Evolutionary conservation across 345 rosid genomes (phyloP).

Genomic region (Pugionium cornutum): DNA sequence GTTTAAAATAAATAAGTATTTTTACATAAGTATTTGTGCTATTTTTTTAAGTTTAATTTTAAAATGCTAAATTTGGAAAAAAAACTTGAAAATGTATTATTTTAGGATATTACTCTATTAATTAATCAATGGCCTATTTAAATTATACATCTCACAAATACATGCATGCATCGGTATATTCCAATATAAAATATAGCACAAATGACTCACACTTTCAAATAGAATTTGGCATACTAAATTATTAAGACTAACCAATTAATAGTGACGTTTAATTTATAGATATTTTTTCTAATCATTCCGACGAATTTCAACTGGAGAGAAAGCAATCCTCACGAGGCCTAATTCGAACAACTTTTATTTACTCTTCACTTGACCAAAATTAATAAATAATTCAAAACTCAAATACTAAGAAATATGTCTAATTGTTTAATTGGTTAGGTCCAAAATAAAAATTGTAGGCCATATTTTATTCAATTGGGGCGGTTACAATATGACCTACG

Average conservation of each 20-base stretch:
- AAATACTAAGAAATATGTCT: background rate
- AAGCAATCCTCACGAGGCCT: conserved; percentile 35
- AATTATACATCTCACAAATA: background rate
- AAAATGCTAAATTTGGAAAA: no score
- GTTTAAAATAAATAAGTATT: no score
- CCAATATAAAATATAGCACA: background rate
- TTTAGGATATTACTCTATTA: background rate
- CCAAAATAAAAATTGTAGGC: conserved; percentile 1
- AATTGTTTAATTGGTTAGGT: no score
- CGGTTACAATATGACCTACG: no score
- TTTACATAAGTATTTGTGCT: no score
- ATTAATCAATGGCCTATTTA: background rate
- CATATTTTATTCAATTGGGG: conserved; percentile 22
- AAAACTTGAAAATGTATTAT: no score
- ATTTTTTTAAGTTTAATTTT: no score
- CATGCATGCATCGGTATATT: conserved; percentile 26
- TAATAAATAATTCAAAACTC: conserved; percentile 14
- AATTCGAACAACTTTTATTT: conserved; percentile 25
- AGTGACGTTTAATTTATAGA: background rate
- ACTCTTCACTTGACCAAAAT: background rate
- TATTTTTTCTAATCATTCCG: background rate
- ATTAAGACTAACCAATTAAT: background rate
- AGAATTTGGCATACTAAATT: background rate
- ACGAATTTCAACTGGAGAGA: conserved; percentile 15
- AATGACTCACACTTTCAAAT: conserved; percentile 1